A percentile compares a stretch with the other conserved stretches of the same genome.
Conservation (phyloP, 371 early-diverging fungal genomes). For the Zopfochytrium polystomum region DNA sequence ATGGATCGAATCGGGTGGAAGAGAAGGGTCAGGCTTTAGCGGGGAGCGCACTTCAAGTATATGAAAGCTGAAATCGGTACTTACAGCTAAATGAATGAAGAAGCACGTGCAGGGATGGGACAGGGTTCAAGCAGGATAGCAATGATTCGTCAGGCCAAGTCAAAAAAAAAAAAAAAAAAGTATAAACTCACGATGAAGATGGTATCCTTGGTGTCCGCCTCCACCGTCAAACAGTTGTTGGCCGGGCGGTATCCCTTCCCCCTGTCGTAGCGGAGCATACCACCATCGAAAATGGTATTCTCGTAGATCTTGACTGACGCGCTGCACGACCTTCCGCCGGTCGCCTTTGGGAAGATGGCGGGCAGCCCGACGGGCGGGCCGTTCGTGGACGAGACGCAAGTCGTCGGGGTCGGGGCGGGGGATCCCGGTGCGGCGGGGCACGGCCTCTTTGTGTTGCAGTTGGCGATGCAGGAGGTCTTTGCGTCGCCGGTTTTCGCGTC, state of each 20-base stretch:
- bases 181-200: conserved; percentile 1
- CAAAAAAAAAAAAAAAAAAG: too few relatives aligned
- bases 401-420: not conserved
- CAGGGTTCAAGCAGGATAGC: too few relatives aligned
- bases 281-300: not conserved
- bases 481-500: not conserved
- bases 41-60: too few relatives aligned
- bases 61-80: too few relatives aligned
- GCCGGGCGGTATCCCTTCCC: not conserved
- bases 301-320: not conserved
- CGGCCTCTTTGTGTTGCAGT: not conserved
- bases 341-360: not conserved
- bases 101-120: too few relatives aligned
- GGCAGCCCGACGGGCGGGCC: not conserved
- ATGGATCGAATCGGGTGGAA: too few relatives aligned
- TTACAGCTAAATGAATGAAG: too few relatives aligned
- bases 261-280: not conserved
- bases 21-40: too few relatives aligned
- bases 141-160: too few relatives aligned
- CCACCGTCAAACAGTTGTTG: not conserved
- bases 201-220: not conserved
- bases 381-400: not conserved
- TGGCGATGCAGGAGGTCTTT: not conserved
- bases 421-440: not conserved
- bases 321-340: not conserved